Evolutionary conservation across 176 grass and related monocot genomes (phyloP), one percentile per base, ranked within the genome.

Genomic region (Chloris gayana): DNA sequence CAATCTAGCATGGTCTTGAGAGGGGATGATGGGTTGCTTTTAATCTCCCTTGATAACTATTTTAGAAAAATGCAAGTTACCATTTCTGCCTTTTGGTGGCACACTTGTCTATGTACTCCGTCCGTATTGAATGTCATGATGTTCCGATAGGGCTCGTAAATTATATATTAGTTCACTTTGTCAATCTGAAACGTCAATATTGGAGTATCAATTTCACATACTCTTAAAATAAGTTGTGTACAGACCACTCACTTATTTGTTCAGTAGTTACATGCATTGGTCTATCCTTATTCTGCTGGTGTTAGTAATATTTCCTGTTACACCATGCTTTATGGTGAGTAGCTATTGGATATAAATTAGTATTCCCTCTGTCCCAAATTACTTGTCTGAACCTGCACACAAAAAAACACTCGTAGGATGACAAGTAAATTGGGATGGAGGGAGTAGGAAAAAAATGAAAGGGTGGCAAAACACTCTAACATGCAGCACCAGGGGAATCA

Each of bases 21-120:
- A 75, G 75, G 33, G 34, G 25, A 54, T 83, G 46, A 60, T 74
- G 47, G 25, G 41, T 60, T 80, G 42, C 35, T 47, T 67, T 83
- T 29, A 5, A 66, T 8, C 6, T 59, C n/a, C 5, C 3, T 22
- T 78, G 2, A 56, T 57, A 72, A 39, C 12, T 46, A 19, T 72
- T 14, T 77, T 64, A 35, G 35, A 44, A 34, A 65, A 34, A 65
- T 71, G 57, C 45, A 45, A 58, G 14, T 7, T 56, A 6, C 44
- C 75, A 70, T 17, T 3, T 67, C n/a, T 59, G 32, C 32, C 21
- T 72, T 66, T 29, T 50, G 86, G 32, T 78, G 46, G n/a, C 65
- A 71, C 27, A 80, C 17, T 65, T 26, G 56, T 34, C 24, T n/a
- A 41, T 57, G 46, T 24, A 57, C 15, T 37, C 27, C n/a, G n/a